phyloP scores from a whole-genome alignment of 345 rosid genomes.

The Lepidium aucheri region DNA sequence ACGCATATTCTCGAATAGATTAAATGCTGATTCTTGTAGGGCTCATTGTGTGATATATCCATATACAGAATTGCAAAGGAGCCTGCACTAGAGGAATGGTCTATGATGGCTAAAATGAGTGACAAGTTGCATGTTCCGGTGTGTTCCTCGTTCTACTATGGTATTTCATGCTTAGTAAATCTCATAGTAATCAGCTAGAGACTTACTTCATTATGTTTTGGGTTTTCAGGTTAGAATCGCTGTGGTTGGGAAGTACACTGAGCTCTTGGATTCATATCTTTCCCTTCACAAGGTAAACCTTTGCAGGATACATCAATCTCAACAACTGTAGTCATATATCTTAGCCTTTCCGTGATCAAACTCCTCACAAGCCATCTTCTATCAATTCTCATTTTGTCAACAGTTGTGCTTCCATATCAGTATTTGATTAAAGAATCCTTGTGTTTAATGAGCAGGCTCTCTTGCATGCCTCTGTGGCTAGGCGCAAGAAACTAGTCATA shows the following conservation, averaged over 20 bases:
- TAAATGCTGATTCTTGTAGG: not conserved
- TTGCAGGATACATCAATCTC: not conserved
- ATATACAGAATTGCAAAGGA: slow-evolving; percentile 48
- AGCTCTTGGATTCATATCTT: slow-evolving; percentile 85
- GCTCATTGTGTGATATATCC: not conserved
- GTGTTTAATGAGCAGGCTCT: slow-evolving; percentile 60
- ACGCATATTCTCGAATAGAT: not conserved
- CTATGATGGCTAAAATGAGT: slow-evolving; percentile 49
- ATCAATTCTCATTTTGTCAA: not conserved
- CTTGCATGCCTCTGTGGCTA: slow-evolving; percentile 81
- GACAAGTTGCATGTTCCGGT: slow-evolving; percentile 70
- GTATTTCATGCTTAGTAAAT: not conserved
- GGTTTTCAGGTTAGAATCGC: slow-evolving; percentile 77
- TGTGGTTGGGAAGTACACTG: slow-evolving; percentile 92
- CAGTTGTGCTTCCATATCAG: not conserved
- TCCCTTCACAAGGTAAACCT: slow-evolving; percentile 62
- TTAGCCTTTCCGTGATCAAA: not conserved
- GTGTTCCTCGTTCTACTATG: slow-evolving; percentile 16
- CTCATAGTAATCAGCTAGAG: not conserved
- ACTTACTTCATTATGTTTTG: slow-evolving; percentile 18
- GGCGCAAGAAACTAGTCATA: slow-evolving; percentile 63
- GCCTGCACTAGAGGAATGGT: slow-evolving; percentile 77
- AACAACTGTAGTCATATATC: not conserved
- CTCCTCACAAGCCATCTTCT: not conserved
- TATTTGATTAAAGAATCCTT: not conserved